These are phyloP conservation scores for Ogataea methylovora DNA, from an alignment of 805 yeast species.

Conservation along the genomic window DNA sequence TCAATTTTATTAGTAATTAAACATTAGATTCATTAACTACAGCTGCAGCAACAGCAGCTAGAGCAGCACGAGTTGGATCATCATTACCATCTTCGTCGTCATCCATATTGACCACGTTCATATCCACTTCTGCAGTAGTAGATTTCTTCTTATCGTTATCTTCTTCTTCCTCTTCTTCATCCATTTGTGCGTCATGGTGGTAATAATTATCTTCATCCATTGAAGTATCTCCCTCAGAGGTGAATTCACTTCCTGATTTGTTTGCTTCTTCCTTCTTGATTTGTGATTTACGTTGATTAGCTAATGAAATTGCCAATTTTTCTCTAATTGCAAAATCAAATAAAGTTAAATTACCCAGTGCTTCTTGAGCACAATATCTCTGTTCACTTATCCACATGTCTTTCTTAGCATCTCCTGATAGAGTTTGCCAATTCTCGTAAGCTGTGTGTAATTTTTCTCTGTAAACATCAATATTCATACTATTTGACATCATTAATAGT, in stretches of 20 bases:
- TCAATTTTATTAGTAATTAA: not conserved
- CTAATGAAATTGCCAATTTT: constrained; percentile 25
- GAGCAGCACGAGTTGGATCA: constrained; percentile 16
- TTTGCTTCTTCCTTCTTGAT: constrained; percentile 1
- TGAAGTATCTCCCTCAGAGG: constrained; percentile 3
- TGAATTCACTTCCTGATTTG: not conserved
- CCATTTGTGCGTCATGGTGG: constrained; percentile 2
- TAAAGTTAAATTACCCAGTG: constrained; percentile 31
- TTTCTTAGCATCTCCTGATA: constrained; percentile 25
- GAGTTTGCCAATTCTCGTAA: constrained; percentile 35
- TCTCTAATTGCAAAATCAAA: constrained; percentile 37
- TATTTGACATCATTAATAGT: constrained; percentile 4
- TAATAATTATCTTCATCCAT: not conserved
- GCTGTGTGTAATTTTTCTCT: constrained; percentile 35
- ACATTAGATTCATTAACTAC: constrained; percentile 9
- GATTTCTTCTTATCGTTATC: constrained; percentile 1
- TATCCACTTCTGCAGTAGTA: constrained; percentile 1
- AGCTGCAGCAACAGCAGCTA: constrained; percentile 27
- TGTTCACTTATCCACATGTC: constrained; percentile 40
- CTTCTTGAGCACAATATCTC: constrained; percentile 35
- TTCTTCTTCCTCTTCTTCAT: not conserved
- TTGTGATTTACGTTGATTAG: constrained; percentile 11
- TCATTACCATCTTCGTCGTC: constrained; percentile 3
- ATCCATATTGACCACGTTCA: constrained; percentile 3
- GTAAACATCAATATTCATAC: constrained; percentile 10